Percentiles rank a stretch among this genome's conserved stretches.
Evolutionary conservation across 441 rosid genomes (phyloP).

Genomic region (Syzygium syzygioides): DNA sequence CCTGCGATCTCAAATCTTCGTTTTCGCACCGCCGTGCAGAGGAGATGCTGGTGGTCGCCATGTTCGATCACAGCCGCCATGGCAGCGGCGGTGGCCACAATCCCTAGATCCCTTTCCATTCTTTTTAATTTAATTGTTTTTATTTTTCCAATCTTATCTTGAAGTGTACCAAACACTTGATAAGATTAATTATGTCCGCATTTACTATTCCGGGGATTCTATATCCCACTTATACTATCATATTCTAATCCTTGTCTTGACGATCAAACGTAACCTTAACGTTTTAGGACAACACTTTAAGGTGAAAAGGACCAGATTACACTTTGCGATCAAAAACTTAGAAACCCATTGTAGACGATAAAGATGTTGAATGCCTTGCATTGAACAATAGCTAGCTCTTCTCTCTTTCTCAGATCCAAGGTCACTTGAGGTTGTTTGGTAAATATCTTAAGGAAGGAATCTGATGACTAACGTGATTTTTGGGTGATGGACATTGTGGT

Average conservation of each 20-base stretch:
- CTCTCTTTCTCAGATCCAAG: no score
- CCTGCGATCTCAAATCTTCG: no score
- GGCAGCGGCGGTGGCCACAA: no score
- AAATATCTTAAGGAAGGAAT: no score
- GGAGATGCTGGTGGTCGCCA: no score
- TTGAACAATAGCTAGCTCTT: not conserved
- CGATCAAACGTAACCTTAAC: not conserved
- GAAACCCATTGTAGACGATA: not conserved
- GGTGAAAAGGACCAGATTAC: not conserved
- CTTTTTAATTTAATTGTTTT: not conserved
- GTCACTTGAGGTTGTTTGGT: no score
- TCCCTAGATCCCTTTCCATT: not conserved
- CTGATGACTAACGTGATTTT: no score
- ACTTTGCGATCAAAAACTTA: not conserved
- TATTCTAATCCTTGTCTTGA: not conserved
- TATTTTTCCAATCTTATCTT: not conserved
- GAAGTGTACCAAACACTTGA: not conserved
- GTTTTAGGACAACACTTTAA: not conserved
- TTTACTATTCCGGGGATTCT: not conserved
- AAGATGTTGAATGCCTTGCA: not conserved
- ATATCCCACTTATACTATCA: not conserved
- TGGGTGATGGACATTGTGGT: no score
- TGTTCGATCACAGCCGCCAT: no score
- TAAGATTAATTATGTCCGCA: not conserved
- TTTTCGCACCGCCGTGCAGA: no score